A percentile compares a stretch with the other conserved stretches of the same genome.
These are phyloP conservation scores for Rosa multiflora DNA, from an alignment of 306 rosid species.

Conservation along the genomic window DNA sequence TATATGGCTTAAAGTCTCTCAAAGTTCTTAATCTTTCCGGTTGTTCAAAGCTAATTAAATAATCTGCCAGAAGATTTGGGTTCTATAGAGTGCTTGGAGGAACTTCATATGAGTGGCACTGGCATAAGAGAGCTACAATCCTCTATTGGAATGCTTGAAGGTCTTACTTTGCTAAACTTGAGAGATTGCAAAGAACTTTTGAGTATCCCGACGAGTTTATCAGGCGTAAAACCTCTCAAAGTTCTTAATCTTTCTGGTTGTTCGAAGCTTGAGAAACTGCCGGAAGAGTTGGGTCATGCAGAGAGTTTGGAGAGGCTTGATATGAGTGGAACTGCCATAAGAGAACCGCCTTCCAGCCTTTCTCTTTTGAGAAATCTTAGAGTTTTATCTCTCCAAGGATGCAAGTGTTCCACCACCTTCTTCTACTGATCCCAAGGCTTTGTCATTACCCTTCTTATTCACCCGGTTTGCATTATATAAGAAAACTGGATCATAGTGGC, in stretches of 20 bases:
- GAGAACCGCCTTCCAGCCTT: constrained; percentile 14
- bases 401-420: background rate
- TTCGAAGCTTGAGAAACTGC: constrained; percentile 25
- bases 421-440: no score
- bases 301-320: constrained; percentile 27
- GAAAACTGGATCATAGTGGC: background rate
- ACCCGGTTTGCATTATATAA: background rate
- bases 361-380: background rate
- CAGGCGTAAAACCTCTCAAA: constrained; percentile 18
- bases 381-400: background rate
- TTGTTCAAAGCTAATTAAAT: constrained; percentile 25
- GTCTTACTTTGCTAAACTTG: background rate
- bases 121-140: constrained; percentile 18
- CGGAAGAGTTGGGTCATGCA: constrained; percentile 23
- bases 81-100: constrained; percentile 23
- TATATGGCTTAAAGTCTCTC: constrained; percentile 30
- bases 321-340: constrained; percentile 22
- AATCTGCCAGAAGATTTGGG: constrained; percentile 24
- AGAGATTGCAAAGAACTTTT: constrained; percentile 18
- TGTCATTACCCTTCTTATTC: background rate
- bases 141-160: constrained; percentile 6
- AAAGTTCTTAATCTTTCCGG: constrained; percentile 26
- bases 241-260: constrained; percentile 35
- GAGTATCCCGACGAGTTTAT: constrained; percentile 24
- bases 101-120: constrained; percentile 27